phyloP scores from a whole-genome alignment of 192 early-diverging fungal genomes.

The Geranomyces michiganensis region DNA sequence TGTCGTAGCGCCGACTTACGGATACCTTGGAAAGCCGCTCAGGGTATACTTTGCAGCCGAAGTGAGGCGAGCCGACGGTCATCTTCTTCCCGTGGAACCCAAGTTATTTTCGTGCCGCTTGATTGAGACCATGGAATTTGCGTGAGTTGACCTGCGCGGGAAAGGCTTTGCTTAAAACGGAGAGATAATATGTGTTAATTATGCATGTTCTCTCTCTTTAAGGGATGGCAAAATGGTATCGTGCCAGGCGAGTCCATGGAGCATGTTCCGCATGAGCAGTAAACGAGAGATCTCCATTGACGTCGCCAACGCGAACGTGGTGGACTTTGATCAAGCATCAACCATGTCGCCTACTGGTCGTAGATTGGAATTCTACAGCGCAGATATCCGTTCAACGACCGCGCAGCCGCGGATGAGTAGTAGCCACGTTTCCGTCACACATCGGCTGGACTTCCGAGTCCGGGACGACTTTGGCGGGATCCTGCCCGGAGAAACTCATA shows the following conservation, averaged over 20 bases:
- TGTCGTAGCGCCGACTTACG: background rate
- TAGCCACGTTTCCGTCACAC: background rate
- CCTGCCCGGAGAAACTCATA: background rate
- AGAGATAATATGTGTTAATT: too few relatives aligned
- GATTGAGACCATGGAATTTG: conserved; percentile 6
- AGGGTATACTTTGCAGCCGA: conserved; percentile 4
- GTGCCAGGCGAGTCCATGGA: background rate
- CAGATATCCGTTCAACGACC: background rate
- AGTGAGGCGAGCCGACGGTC: background rate
- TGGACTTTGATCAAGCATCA: background rate
- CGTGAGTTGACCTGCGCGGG: background rate
- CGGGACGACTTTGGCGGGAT: conserved; percentile 2
- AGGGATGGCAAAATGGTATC: background rate
- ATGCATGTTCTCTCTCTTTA: too few relatives aligned
- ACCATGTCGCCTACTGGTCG: background rate
- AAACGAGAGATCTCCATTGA: background rate
- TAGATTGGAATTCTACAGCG: background rate
- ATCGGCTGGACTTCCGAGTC: background rate
- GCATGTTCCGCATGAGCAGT: background rate
- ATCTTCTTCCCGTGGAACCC: background rate
- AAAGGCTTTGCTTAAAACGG: too few relatives aligned
- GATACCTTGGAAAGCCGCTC: background rate
- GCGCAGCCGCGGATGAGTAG: background rate
- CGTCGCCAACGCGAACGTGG: background rate
- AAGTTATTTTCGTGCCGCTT: background rate